phyloP scores from a whole-genome alignment of 208 protist species.

The Acanthamoeba rhysodes region DNA sequence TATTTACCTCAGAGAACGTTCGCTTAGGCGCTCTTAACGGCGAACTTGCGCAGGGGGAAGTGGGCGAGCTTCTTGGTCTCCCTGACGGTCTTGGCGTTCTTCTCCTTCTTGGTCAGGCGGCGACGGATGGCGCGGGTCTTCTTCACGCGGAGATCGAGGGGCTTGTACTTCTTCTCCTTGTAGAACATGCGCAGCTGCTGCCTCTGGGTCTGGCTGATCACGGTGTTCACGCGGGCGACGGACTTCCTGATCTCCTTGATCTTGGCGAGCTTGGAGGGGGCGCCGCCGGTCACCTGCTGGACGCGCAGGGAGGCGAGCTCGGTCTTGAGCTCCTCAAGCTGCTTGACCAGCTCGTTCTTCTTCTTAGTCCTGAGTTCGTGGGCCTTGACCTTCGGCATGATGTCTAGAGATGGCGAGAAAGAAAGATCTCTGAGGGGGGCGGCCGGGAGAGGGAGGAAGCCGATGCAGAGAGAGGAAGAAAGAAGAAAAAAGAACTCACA shows the following conservation, averaged over 20 bases:
- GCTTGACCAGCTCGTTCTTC: constrained; percentile 97
- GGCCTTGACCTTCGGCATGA: constrained; percentile 89
- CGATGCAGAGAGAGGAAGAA: constrained; percentile 69
- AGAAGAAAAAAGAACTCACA: constrained; percentile 14
- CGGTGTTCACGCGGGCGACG: constrained; percentile 98
- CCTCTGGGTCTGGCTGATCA: constrained; percentile 97
- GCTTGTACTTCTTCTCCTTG: constrained; percentile 92
- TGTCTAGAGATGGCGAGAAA: not conserved
- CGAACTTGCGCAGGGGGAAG: constrained; percentile 91
- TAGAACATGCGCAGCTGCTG: constrained; percentile 96
- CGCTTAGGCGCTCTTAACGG: constrained; percentile 83
- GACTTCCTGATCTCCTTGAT: constrained; percentile 96
- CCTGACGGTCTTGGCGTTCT: constrained; percentile 80
- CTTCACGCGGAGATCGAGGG: constrained; percentile 91
- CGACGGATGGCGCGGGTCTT: constrained; percentile 92
- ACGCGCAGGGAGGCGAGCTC: constrained; percentile 93
- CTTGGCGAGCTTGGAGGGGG: constrained; percentile 77
- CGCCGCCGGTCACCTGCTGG: constrained; percentile 82
- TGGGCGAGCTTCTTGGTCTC: constrained; percentile 85
- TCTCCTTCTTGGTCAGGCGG: constrained; percentile 85
- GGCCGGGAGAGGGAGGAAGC: constrained; percentile 65
- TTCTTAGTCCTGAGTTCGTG: constrained; percentile 95
- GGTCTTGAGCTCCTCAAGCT: constrained; percentile 98
- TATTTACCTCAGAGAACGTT: constrained; percentile 46
- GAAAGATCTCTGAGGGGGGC: constrained; percentile 15